phyloP scores from a whole-genome alignment of 1,284 basidiomycete genomes.

The Naganishia liquefaciens region DNA sequence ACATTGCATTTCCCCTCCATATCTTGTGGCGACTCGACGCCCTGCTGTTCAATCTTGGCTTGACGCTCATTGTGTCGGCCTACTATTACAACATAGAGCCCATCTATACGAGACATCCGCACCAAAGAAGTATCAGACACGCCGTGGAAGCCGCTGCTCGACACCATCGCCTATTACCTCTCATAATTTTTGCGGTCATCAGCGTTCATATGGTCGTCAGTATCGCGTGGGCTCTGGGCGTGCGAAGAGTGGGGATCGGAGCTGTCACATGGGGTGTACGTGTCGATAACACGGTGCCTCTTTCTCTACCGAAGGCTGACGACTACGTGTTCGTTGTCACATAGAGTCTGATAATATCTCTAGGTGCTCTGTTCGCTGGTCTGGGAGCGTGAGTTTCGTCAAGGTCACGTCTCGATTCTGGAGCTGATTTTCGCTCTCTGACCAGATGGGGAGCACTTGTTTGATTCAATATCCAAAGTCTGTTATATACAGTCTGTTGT shows the following conservation, averaged over 20 bases:
- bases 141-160: neutral
- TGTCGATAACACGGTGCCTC: slow-evolving; percentile 19
- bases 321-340: neutral
- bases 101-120: slow-evolving; percentile 40
- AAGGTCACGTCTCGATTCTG: neutral
- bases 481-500: neutral
- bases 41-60: slow-evolving; percentile 53
- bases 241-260: slow-evolving; percentile 49
- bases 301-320: neutral
- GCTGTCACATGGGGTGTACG: slow-evolving; percentile 55
- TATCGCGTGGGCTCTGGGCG: slow-evolving; percentile 47
- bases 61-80: slow-evolving; percentile 52
- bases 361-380: slow-evolving; percentile 52
- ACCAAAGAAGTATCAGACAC: slow-evolving; percentile 20
- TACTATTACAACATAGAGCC: slow-evolving; percentile 52
- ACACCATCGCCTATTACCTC: slow-evolving; percentile 41
- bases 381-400: slow-evolving; percentile 39
- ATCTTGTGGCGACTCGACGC: slow-evolving; percentile 54
- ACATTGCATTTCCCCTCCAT: slow-evolving; percentile 51
- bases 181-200: slow-evolving; percentile 44
- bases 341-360: slow-evolving; percentile 51
- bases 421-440: neutral
- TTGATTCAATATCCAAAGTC: slow-evolving; percentile 25
- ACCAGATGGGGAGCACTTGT: slow-evolving; percentile 52
- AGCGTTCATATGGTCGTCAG: slow-evolving; percentile 44